phyloP scores from a whole-genome alignment of 805 yeast species.

The Schwanniomyces pseudopolymorphus region DNA sequence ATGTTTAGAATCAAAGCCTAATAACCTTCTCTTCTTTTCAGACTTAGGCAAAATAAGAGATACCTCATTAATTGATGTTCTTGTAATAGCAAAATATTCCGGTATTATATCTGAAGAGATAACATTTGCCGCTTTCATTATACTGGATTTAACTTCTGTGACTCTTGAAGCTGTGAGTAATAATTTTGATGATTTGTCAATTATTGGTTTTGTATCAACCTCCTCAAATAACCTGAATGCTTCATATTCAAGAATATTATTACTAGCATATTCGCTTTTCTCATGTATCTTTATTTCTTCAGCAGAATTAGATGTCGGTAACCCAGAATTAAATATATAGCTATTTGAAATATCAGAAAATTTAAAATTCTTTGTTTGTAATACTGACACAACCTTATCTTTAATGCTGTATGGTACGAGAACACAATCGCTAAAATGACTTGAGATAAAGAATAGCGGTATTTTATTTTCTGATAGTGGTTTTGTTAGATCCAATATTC shows the following conservation, averaged over 20 bases:
- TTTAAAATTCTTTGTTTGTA: conserved; percentile 43
- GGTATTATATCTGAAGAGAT: conserved; percentile 32
- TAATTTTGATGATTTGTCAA: conserved; percentile 40
- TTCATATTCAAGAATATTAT: conserved; percentile 21
- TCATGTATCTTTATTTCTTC: not conserved
- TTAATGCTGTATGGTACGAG: conserved; percentile 51
- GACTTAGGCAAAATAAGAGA: conserved; percentile 49
- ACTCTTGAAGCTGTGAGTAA: conserved; percentile 61
- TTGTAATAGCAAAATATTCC: conserved; percentile 50
- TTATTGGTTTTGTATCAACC: conserved; percentile 43
- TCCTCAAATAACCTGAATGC: conserved; percentile 38
- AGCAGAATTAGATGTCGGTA: not conserved
- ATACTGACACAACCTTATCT: conserved; percentile 44
- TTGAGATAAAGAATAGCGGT: conserved; percentile 59
- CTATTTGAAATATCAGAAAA: conserved; percentile 47
- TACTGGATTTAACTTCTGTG: conserved; percentile 42
- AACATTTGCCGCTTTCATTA: conserved; percentile 42
- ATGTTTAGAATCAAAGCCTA: conserved; percentile 41
- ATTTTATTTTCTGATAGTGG: conserved; percentile 59
- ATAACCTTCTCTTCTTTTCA: conserved; percentile 25
- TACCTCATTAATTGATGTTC: conserved; percentile 51
- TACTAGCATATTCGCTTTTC: not conserved
- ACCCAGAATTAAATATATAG: conserved; percentile 24
- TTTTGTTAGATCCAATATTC: conserved; percentile 55
- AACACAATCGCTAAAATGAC: conserved; percentile 64